These are phyloP conservation scores for Dichomitus squalens DNA, from an alignment of 1,284 basidiomycete genomes.

Conservation along the genomic window DNA sequence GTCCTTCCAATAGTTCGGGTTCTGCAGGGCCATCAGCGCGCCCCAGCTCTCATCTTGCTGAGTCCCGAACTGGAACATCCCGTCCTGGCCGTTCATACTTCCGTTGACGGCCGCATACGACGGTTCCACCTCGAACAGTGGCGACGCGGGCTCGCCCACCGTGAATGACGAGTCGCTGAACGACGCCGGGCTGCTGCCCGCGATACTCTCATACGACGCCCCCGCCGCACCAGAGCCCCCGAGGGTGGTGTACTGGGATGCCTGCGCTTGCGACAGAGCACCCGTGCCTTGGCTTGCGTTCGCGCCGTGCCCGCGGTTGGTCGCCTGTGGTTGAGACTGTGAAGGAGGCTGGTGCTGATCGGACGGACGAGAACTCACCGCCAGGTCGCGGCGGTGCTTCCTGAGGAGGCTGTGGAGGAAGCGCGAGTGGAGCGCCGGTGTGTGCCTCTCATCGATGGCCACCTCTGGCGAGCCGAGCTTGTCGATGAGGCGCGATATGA, in stretches of 20 bases:
- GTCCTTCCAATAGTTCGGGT: slow-evolving; percentile 70
- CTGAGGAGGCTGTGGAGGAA: slow-evolving; percentile 73
- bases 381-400: slow-evolving; percentile 66
- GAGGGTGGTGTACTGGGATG: slow-evolving; percentile 8
- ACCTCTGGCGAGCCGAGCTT: slow-evolving; percentile 72
- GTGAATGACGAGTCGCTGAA: slow-evolving; percentile 21
- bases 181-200: slow-evolving; percentile 19
- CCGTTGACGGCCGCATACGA: slow-evolving; percentile 25
- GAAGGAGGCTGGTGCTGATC: slow-evolving; percentile 22
- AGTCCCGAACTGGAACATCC: slow-evolving; percentile 27
- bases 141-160: slow-evolving; percentile 17
- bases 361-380: slow-evolving; percentile 46
- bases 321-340: slow-evolving; percentile 18
- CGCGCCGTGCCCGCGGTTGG: not conserved
- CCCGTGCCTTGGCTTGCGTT: not conserved
- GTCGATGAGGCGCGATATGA: slow-evolving; percentile 73
- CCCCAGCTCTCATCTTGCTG: slow-evolving; percentile 55
- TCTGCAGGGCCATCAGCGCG: slow-evolving; percentile 72
- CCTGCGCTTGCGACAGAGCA: not conserved
- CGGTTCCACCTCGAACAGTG: slow-evolving; percentile 27
- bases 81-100: slow-evolving; percentile 3
- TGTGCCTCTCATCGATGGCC: slow-evolving; percentile 81
- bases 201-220: slow-evolving; percentile 14
- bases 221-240: slow-evolving; percentile 2
- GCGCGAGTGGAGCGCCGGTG: slow-evolving; percentile 77